Evolutionary conservation across 257 asterid species (phyloP).

Genomic region (Mitragyna speciosa): DNA sequence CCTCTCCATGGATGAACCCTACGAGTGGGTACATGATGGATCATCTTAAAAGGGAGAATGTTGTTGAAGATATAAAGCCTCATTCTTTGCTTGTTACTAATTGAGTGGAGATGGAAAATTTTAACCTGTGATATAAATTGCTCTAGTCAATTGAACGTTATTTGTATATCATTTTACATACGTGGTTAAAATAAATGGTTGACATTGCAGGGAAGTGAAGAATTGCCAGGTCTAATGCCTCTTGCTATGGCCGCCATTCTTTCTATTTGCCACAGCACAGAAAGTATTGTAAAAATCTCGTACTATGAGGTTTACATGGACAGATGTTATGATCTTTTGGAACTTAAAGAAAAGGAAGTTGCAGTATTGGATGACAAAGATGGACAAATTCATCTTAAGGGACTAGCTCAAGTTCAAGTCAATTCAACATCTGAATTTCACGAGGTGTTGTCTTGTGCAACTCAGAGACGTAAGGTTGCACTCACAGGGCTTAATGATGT

Average conservation of each 20-base stretch:
- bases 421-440: constrained; percentile 48
- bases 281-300: constrained; percentile 50
- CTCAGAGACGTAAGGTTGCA: constrained; percentile 78
- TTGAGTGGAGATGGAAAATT: background rate
- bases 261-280: constrained; percentile 39
- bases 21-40: background rate
- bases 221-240: constrained; percentile 77
- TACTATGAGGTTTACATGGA: constrained; percentile 89
- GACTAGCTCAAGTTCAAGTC: constrained; percentile 62
- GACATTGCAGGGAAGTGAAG: constrained; percentile 66
- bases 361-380: constrained; percentile 62
- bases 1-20: background rate
- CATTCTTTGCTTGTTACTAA: background rate
- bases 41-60: background rate
- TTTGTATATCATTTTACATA: background rate
- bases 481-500: constrained; percentile 67
- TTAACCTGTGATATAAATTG: background rate
- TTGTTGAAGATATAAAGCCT: background rate
- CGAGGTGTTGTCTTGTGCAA: constrained; percentile 60
- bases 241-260: constrained; percentile 60
- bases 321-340: constrained; percentile 76
- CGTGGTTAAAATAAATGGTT: background rate
- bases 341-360: constrained; percentile 67
- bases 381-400: constrained; percentile 75
- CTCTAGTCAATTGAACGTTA: background rate